A percentile compares a stretch with the other conserved stretches of the same genome.
These are phyloP conservation scores for Penicillium crustosum DNA, from an alignment of 2,329 filamentous ascomycete genomes.

Conservation along the genomic window DNA sequence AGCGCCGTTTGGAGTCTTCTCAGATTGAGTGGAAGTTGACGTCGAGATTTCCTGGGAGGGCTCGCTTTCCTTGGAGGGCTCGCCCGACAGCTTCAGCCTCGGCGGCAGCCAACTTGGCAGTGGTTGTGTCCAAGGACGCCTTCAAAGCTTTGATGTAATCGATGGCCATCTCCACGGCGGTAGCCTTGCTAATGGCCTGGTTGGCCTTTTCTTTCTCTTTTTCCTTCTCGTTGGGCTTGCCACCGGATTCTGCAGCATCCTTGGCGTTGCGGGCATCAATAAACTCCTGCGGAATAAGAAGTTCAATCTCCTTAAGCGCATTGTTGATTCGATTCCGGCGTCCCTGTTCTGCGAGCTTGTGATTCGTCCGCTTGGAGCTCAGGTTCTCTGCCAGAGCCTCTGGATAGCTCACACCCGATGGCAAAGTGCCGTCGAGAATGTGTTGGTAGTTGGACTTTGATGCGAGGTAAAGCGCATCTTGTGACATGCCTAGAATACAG, in stretches of 20 bases:
- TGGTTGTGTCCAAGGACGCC: constrained; percentile 66
- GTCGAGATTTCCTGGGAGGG: too few species aligned
- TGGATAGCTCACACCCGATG: constrained; percentile 87
- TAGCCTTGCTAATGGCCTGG: constrained; percentile 83
- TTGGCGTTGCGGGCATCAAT: constrained; percentile 45
- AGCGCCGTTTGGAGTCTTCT: not conserved
- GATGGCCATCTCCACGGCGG: constrained; percentile 95
- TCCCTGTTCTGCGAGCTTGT: constrained; percentile 97
- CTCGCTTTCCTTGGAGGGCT: not conserved
- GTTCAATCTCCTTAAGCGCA: constrained; percentile 86
- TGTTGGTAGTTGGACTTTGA: constrained; percentile 99
- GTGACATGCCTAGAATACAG: constrained; percentile 45
- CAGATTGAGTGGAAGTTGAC: not conserved
- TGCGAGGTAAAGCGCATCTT: constrained; percentile 73
- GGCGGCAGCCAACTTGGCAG: constrained; percentile 62
- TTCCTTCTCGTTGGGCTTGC: constrained; percentile 46
- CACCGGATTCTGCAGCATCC: constrained; percentile 42
- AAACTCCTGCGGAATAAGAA: constrained; percentile 66
- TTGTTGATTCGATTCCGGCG: constrained; percentile 93
- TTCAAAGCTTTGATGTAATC: constrained; percentile 88
- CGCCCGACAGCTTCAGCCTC: constrained; percentile 49
- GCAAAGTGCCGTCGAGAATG: constrained; percentile 86
- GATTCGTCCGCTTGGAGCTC: constrained; percentile 93
- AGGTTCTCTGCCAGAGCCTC: constrained; percentile 88
- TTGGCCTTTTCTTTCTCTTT: constrained; percentile 47